Evolutionary conservation across 331 rosid genomes (phyloP).

Genomic region (Erythrophleum ivorense): DNA sequence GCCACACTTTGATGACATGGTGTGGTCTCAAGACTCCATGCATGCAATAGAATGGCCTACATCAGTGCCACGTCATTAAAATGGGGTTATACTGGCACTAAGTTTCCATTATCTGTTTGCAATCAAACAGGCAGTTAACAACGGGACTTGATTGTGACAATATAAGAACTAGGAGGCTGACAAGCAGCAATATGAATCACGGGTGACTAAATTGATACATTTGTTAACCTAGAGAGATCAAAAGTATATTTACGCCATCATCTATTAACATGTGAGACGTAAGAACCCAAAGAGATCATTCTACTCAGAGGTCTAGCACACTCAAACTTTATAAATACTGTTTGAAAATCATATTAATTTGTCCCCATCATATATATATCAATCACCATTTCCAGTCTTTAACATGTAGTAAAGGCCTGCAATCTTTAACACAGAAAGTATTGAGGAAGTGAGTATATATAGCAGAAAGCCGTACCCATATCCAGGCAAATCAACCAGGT

Average conservation of each 20-base stretch:
- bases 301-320: slow-evolving; percentile 3
- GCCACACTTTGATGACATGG: background rate
- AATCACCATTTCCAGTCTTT: background rate
- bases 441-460: background rate
- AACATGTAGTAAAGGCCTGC: background rate
- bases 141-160: background rate
- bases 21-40: background rate
- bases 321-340: slow-evolving; percentile 32
- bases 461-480: slow-evolving; percentile 72
- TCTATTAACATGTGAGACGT: slow-evolving; percentile 21
- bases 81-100: background rate
- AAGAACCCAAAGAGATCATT: slow-evolving; percentile 13
- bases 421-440: slow-evolving; percentile 1
- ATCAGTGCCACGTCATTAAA: background rate
- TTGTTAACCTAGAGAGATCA: background rate
- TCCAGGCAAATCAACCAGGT: slow-evolving; percentile 97
- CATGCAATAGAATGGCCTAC: background rate
- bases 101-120: background rate
- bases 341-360: slow-evolving; percentile 3
- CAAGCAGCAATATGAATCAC: background rate
- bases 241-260: background rate
- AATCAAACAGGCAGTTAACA: background rate
- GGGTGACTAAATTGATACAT: background rate
- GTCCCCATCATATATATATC: slow-evolving; percentile 8
- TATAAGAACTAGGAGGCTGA: background rate